Percentiles rank a stretch among this genome's conserved stretches.
Conservation (phyloP, 768 basidiomycete genomes). For the Russula abietina region DNA sequence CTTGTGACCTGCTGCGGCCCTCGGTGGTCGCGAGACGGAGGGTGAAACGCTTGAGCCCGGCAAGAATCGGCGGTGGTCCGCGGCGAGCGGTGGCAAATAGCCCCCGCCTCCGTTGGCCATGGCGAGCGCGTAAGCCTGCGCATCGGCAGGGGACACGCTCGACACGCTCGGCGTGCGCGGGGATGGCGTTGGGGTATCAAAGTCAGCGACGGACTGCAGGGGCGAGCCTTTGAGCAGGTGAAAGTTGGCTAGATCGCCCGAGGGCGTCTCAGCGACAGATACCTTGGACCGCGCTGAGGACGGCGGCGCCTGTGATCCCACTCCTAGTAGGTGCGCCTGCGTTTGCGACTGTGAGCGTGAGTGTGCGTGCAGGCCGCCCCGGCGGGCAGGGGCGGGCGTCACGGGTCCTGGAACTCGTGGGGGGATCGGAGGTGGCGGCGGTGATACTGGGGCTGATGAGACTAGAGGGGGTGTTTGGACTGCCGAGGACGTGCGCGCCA, state of each 20-base stretch:
- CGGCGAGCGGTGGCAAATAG: neutral
- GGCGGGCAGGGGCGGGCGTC: slow-evolving; percentile 4
- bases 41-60: slow-evolving; percentile 11
- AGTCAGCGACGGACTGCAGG: slow-evolving; percentile 17
- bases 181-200: slow-evolving; percentile 23
- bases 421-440: neutral
- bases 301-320: neutral
- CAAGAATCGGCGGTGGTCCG: slow-evolving; percentile 11
- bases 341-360: neutral
- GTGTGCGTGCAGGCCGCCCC: neutral
- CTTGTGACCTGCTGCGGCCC: neutral
- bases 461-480: neutral
- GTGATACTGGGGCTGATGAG: neutral
- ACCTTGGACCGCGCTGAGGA: slow-evolving; percentile 18
- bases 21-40: slow-evolving; percentile 12
- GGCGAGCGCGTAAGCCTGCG: slow-evolving; percentile 2
- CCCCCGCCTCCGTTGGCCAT: neutral
- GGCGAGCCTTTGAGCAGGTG: slow-evolving; percentile 23
- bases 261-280: slow-evolving; percentile 25
- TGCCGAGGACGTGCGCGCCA: neutral
- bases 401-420: neutral
- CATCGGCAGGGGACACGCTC: slow-evolving; percentile 15
- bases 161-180: slow-evolving; percentile 20
- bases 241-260: slow-evolving; percentile 25
- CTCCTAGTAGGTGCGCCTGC: neutral